A percentile compares a stretch with the other conserved stretches of the same genome.
phyloP scores from a whole-genome alignment of 2,329 filamentous ascomycete genomes.

The Stachybotrys chlorohalonatus region DNA sequence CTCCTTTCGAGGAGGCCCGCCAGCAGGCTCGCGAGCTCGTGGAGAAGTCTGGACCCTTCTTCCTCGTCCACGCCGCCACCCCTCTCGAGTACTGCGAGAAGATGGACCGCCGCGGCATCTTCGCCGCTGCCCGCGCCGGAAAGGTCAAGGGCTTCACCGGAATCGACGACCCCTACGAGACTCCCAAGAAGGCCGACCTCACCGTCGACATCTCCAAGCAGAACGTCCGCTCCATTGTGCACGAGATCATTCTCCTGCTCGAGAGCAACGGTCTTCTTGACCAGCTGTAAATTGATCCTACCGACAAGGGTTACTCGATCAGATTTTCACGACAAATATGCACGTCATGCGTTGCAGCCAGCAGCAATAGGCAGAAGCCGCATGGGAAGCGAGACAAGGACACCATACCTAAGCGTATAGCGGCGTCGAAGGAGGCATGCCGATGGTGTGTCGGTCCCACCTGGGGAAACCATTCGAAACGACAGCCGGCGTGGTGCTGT shows the following conservation, averaged over 20 bases:
- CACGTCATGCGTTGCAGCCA: neutral
- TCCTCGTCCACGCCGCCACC: slow-evolving; percentile 90
- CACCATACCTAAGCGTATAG: neutral
- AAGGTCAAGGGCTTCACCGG: slow-evolving; percentile 98
- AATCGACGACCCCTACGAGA: slow-evolving; percentile 94
- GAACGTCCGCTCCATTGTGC: slow-evolving; percentile 84
- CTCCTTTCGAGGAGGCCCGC: slow-evolving; percentile 76
- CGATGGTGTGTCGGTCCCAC: neutral
- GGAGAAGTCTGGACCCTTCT: slow-evolving; percentile 84
- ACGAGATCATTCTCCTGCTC: slow-evolving; percentile 89
- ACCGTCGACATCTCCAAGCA: slow-evolving; percentile 79
- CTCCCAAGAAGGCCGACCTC: slow-evolving; percentile 70
- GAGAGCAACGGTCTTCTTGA: slow-evolving; percentile 87
- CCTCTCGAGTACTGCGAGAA: slow-evolving; percentile 87
- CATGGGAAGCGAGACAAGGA: neutral
- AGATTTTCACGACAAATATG: neutral
- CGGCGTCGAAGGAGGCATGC: neutral
- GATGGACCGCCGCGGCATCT: slow-evolving; percentile 89
- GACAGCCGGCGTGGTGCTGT: neutral
- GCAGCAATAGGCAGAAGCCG: neutral
- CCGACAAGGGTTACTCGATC: neutral
- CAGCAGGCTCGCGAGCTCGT: slow-evolving; percentile 73
- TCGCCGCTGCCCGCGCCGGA: slow-evolving; percentile 71
- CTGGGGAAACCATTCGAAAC: neutral
- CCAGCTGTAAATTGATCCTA: slow-evolving; percentile 34